Evolutionary conservation across 2,329 filamentous ascomycete genomes (phyloP).

Genomic region (Blastomyces emzantsi): DNA sequence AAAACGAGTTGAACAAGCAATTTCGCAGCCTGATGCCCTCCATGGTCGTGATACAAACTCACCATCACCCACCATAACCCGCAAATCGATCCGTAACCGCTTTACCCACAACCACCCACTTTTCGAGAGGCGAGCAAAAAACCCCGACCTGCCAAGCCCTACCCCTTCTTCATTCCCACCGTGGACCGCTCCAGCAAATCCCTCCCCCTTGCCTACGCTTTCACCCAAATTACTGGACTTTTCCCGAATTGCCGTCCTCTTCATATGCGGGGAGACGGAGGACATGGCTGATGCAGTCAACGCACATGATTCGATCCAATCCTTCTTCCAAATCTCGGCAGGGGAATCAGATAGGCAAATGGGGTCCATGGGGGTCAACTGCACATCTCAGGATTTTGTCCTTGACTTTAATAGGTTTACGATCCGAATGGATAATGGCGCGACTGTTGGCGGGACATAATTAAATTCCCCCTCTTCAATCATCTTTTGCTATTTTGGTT

Average conservation of each 20-base stretch:
- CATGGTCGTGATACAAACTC: slow-evolving; percentile 9
- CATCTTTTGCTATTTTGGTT: background rate
- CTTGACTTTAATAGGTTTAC: slow-evolving; percentile 20
- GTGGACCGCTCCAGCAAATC: slow-evolving; percentile 23
- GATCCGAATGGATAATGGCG: slow-evolving; percentile 19
- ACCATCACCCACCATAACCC: background rate
- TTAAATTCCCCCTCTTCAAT: background rate
- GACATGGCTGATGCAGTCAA: slow-evolving; percentile 14
- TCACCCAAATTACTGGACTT: slow-evolving; percentile 20
- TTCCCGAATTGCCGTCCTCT: slow-evolving; percentile 22
- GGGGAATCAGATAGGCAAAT: slow-evolving; percentile 6
- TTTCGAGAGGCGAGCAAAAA: background rate
- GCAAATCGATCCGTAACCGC: background rate
- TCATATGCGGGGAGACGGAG: slow-evolving; percentile 21
- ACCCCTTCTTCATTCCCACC: slow-evolving; percentile 18
- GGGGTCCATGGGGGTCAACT: slow-evolving; percentile 17
- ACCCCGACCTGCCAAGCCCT: slow-evolving; percentile 6
- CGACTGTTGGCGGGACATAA: slow-evolving; percentile 15
- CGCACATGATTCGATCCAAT: slow-evolving; percentile 17
- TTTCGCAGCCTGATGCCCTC: background rate
- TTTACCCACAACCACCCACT: background rate
- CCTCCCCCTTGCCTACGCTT: slow-evolving; percentile 11
- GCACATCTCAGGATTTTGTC: slow-evolving; percentile 15
- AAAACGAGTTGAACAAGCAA: slow-evolving; percentile 15
- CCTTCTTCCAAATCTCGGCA: slow-evolving; percentile 10